Percentiles rank a stretch among this genome's conserved stretches.
Conservation (phyloP, 1,284 basidiomycete species). For the Rhodotorula mucilaginosa region DNA sequence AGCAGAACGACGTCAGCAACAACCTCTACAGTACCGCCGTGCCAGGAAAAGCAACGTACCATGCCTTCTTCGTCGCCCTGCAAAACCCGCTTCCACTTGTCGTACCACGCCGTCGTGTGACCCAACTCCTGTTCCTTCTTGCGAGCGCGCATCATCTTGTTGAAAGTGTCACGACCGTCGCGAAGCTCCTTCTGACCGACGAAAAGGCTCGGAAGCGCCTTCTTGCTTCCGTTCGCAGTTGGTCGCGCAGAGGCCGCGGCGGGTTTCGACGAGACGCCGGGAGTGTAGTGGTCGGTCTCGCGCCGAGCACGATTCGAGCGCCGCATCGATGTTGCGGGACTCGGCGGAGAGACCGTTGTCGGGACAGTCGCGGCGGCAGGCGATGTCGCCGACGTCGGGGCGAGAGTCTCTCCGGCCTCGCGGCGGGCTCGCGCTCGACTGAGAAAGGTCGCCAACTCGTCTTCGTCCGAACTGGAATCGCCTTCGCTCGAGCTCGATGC, state of each 20-base stretch:
- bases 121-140: constrained; percentile 9
- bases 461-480: constrained; percentile 14
- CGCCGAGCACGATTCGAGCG: constrained; percentile 8
- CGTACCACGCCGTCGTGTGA: constrained; percentile 2
- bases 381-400: not conserved
- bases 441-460: constrained; percentile 10
- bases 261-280: not conserved
- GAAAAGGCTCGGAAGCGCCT: not conserved
- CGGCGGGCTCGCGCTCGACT: constrained; percentile 7
- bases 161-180: not conserved
- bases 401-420: constrained; percentile 4
- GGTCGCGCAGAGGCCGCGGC: not conserved
- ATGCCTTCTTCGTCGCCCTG: not conserved
- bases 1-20: too few relatives aligned
- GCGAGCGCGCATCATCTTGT: constrained; percentile 12
- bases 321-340: not conserved
- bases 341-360: constrained; percentile 17
- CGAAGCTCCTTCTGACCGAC: too few relatives aligned
- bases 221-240: not conserved
- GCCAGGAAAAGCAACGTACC: not conserved
- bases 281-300: constrained; percentile 7
- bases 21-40: not conserved
- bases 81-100: not conserved
- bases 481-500: not conserved
- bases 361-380: constrained; percentile 9